These are phyloP conservation scores for Fusarium kyushuense DNA, from an alignment of 2,329 filamentous ascomycete species.

Conservation along the genomic window DNA sequence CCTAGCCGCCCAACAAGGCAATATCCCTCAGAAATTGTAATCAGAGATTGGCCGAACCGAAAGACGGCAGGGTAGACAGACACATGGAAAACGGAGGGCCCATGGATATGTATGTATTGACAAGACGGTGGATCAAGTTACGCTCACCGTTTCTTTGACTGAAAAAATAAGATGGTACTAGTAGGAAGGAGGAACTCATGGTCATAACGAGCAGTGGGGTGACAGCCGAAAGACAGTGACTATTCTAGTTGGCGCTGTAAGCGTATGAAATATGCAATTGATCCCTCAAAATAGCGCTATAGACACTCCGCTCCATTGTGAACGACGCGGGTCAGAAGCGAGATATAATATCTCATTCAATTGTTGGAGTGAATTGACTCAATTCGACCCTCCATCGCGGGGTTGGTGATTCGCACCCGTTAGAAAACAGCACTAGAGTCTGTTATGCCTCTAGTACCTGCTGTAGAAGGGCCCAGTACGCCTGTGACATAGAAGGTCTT, in stretches of 20 bases:
- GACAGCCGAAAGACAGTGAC: constrained; percentile 3
- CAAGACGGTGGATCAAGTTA: constrained; percentile 33
- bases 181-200: not conserved
- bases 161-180: not conserved
- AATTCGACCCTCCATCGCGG: constrained; percentile 38
- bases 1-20: constrained; percentile 34
- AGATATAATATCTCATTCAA: constrained; percentile 34
- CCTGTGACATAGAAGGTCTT: constrained; percentile 17
- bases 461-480: constrained; percentile 19
- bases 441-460: not conserved
- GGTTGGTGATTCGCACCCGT: constrained; percentile 13
- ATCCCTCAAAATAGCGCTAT: constrained; percentile 5
- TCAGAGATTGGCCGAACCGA: constrained; percentile 31
- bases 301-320: constrained; percentile 16
- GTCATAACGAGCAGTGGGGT: constrained; percentile 28
- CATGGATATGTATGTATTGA: not conserved
- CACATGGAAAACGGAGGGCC: constrained; percentile 32
- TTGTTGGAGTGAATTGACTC: constrained; percentile 16
- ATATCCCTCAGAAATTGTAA: constrained; percentile 4
- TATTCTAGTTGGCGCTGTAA: constrained; percentile 12
- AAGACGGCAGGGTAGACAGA: constrained; percentile 14
- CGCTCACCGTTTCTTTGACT: constrained; percentile 31
- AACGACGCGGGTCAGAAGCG: constrained; percentile 3
- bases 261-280: constrained; percentile 5
- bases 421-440: constrained; percentile 9